phyloP scores from a whole-genome alignment of 345 rosid genomes.

The Lepidium didymum region DNA sequence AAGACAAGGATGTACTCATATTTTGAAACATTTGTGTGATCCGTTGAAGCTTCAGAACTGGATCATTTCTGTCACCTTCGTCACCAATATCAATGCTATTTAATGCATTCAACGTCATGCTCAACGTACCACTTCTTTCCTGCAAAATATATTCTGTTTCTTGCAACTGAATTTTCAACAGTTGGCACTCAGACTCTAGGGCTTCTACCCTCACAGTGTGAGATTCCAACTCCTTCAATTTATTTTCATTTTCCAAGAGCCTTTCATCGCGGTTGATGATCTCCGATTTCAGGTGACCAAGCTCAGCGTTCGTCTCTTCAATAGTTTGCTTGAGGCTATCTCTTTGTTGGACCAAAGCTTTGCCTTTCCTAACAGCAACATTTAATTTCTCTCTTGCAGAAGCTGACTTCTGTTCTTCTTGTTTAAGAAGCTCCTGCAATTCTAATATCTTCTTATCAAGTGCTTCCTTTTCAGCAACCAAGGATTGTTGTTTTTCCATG shows the following conservation, averaged over 20 bases:
- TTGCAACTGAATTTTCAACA: conserved; percentile 48
- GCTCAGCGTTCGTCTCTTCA: conserved; percentile 59
- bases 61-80: conserved; percentile 44
- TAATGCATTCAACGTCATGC: conserved; percentile 37
- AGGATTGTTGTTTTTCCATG: conserved; percentile 50
- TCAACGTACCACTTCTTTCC: conserved; percentile 52
- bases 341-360: conserved; percentile 82
- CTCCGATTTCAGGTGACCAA: conserved; percentile 61
- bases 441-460: conserved; percentile 49
- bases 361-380: conserved; percentile 95
- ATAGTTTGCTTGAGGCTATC: conserved; percentile 69
- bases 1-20: conserved; percentile 48
- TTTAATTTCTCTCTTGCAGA: conserved; percentile 79
- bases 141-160: conserved; percentile 54
- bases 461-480: conserved; percentile 51
- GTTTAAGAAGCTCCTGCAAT: conserved; percentile 55
- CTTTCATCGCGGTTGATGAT: conserved; percentile 43
- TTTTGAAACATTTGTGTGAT: conserved; percentile 44
- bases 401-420: conserved; percentile 83
- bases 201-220: conserved; percentile 41
- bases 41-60: conserved; percentile 55
- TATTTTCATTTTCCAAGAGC: conserved; percentile 52
- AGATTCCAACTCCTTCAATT: conserved; percentile 46
- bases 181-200: conserved; percentile 56
- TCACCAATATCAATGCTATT: conserved; percentile 51